These are phyloP conservation scores for Gautieria morchelliformis DNA, from an alignment of 768 basidiomycete genomes.

Conservation along the genomic window DNA sequence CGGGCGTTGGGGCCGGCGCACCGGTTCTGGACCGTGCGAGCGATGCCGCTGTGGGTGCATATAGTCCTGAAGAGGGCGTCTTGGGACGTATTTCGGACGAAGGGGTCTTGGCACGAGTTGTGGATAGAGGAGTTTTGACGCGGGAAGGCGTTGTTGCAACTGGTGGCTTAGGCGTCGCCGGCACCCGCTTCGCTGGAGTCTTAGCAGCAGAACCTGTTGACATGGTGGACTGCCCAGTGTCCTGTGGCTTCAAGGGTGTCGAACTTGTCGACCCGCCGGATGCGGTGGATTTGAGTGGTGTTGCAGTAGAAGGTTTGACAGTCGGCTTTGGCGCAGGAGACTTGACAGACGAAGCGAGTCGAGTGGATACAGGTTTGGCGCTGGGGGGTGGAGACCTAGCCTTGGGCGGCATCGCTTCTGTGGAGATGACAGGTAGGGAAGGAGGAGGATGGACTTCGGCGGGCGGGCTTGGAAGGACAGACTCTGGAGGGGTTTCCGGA, in stretches of 20 bases:
- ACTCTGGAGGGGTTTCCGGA: constrained; percentile 1
- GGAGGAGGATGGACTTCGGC: neutral
- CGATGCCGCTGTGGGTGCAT: constrained; percentile 77
- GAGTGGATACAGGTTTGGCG: constrained; percentile 3
- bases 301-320: constrained; percentile 22
- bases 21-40: constrained; percentile 59
- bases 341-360: constrained; percentile 17
- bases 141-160: constrained; percentile 8
- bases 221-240: constrained; percentile 32
- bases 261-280: neutral
- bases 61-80: constrained; percentile 43
- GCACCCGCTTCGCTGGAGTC: constrained; percentile 9
- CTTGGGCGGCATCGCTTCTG: neutral
- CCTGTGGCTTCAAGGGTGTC: constrained; percentile 23
- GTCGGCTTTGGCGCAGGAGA: constrained; percentile 18
- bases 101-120: constrained; percentile 6
- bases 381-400: constrained; percentile 10
- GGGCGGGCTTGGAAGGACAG: constrained; percentile 10
- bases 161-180: constrained; percentile 15
- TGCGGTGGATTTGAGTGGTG: constrained; percentile 5
- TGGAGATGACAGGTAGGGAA: neutral
- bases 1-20: constrained; percentile 30
- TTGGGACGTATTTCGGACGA: constrained; percentile 20
- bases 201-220: constrained; percentile 22
- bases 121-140: neutral